Percentiles rank a stretch among this genome's conserved stretches.
phyloP scores from a whole-genome alignment of 2,329 filamentous ascomycete genomes.

The Amylocarpus encephaloides region DNA sequence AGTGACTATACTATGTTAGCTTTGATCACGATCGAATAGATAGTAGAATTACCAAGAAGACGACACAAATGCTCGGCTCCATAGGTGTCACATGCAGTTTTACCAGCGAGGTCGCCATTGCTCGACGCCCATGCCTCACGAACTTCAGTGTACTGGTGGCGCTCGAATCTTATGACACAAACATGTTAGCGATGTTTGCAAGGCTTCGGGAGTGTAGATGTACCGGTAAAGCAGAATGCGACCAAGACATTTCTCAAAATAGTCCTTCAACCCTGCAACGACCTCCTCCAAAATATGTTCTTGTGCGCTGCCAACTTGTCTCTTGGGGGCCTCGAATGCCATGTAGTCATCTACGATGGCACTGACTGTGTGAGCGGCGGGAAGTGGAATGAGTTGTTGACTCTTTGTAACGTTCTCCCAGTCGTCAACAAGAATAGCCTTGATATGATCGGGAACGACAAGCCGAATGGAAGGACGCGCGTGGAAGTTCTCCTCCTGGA shows the following conservation, averaged over 20 bases:
- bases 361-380: conserved; percentile 67
- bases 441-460: conserved; percentile 79
- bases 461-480: conserved; percentile 80
- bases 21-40: neutral
- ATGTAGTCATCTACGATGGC: conserved; percentile 78
- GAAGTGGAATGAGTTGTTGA: conserved; percentile 79
- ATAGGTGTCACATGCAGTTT: conserved; percentile 74
- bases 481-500: conserved; percentile 82
- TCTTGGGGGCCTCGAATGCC: conserved; percentile 60
- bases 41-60: conserved; percentile 65
- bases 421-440: conserved; percentile 90
- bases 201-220: conserved; percentile 14
- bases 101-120: conserved; percentile 59
- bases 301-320: conserved; percentile 60
- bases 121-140: conserved; percentile 61
- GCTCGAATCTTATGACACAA: conserved; percentile 64
- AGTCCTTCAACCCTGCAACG: conserved; percentile 77
- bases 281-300: conserved; percentile 87
- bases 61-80: conserved; percentile 88
- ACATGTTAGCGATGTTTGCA: no score
- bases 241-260: conserved; percentile 86
- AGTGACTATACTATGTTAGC: conserved; percentile 52
- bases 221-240: conserved; percentile 80
- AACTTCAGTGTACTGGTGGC: conserved; percentile 76
- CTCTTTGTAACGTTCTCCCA: conserved; percentile 99